A percentile compares a stretch with the other conserved stretches of the same genome.
Conservation (phyloP, 2,329 filamentous ascomycete species). For the Fusarium virguliforme region DNA sequence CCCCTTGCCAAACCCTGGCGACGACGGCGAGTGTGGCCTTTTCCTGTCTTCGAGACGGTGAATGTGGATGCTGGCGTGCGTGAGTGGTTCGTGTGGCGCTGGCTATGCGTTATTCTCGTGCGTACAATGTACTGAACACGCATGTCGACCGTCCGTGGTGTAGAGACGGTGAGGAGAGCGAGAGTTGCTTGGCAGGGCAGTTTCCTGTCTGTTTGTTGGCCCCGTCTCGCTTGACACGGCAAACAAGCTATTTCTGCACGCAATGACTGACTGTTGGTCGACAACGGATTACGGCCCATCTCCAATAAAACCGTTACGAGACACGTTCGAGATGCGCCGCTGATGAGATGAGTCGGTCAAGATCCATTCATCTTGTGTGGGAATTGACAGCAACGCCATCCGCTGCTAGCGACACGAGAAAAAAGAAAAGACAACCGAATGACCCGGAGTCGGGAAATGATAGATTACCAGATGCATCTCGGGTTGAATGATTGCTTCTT, state of each 20-base stretch:
- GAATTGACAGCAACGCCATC: constrained; percentile 33
- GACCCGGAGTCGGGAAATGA: constrained; percentile 16
- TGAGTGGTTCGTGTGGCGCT: constrained; percentile 32
- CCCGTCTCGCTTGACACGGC: not conserved
- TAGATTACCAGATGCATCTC: constrained; percentile 19
- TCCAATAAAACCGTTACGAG: constrained; percentile 20
- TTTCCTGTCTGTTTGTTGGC: not conserved
- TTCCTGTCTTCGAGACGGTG: constrained; percentile 11
- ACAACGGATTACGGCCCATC: constrained; percentile 1
- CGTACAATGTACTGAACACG: constrained; percentile 16
- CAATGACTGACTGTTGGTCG: not conserved
- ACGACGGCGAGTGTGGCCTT: constrained; percentile 8
- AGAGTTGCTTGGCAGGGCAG: not conserved
- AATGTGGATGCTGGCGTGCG: constrained; percentile 35
- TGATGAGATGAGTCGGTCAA: constrained; percentile 16
- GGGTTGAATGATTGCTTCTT: constrained; percentile 19
- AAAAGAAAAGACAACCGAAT: constrained; percentile 18
- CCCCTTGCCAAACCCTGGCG: constrained; percentile 12
- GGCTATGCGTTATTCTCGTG: constrained; percentile 24
- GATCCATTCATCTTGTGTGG: not conserved
- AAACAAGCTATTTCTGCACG: constrained; percentile 14
- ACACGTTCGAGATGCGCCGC: constrained; percentile 7
- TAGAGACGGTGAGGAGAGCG: constrained; percentile 12
- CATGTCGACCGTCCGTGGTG: not conserved
- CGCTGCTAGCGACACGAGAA: not conserved